Percentiles rank a stretch among this genome's conserved stretches.
phyloP scores from a whole-genome alignment of 345 rosid genomes.

The Citropsis articulata region DNA sequence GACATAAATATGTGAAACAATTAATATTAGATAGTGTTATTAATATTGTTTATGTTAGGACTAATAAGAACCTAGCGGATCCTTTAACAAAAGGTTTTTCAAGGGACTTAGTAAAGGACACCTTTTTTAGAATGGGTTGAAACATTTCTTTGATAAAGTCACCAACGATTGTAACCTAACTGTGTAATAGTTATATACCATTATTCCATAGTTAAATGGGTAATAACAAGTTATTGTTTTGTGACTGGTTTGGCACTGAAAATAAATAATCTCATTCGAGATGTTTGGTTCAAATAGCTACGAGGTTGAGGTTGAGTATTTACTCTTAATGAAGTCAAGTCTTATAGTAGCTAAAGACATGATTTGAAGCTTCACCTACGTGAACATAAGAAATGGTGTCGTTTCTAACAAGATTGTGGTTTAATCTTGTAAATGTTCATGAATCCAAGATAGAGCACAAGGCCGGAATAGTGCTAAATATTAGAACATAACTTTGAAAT shows the following conservation, averaged over 20 bases:
- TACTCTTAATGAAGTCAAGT: not conserved
- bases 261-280: not conserved
- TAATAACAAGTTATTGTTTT: not conserved
- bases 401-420: not conserved
- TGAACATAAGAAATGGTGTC: not conserved
- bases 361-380: not conserved
- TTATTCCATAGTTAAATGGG: not conserved
- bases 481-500: too few relatives aligned
- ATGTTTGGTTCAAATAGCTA: not conserved
- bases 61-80: too few relatives aligned
- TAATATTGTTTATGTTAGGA: too few relatives aligned
- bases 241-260: not conserved
- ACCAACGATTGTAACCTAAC: too few relatives aligned
- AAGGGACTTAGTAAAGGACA: too few relatives aligned
- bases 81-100: not conserved
- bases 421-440: conserved; percentile 1
- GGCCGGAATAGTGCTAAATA: too few relatives aligned
- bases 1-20: too few relatives aligned
- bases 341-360: not conserved
- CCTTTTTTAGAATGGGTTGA: too few relatives aligned
- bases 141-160: too few relatives aligned
- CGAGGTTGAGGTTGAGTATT: not conserved
- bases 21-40: too few relatives aligned
- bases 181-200: not conserved
- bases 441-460: not conserved